Percentiles rank a stretch among this genome's conserved stretches.
Evolutionary conservation across 2,329 filamentous ascomycete genomes (phyloP).

Genomic region (Apiospora rasikravindrae): DNA sequence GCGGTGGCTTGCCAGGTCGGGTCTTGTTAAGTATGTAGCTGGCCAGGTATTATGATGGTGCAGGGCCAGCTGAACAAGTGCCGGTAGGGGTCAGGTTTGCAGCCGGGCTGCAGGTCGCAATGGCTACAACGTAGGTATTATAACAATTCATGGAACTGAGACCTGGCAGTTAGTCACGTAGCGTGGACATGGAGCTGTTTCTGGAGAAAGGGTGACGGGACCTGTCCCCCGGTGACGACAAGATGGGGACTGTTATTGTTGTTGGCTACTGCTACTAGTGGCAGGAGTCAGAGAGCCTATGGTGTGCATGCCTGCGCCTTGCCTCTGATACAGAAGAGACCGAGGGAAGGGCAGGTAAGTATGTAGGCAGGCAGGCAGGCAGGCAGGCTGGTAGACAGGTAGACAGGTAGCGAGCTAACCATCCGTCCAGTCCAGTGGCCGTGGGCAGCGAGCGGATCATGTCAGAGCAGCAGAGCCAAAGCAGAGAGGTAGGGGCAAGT

Average conservation of each 20-base stretch:
- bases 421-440: not conserved
- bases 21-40: not conserved
- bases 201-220: not conserved
- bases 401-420: not conserved
- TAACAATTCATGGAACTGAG: not conserved
- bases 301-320: not conserved
- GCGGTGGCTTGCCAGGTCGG: slow-evolving; percentile 16
- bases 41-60: slow-evolving; percentile 5
- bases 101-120: slow-evolving; percentile 8
- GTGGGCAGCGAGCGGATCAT: not conserved
- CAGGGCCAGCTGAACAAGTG: slow-evolving; percentile 8
- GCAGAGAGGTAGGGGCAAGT: not conserved
- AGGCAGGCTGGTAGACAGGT: not conserved
- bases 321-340: not conserved
- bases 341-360: not conserved
- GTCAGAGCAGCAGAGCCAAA: not conserved
- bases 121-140: not conserved
- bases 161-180: not conserved
- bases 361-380: not conserved
- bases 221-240: not conserved
- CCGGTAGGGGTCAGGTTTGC: slow-evolving; percentile 7
- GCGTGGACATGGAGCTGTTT: slow-evolving; percentile 7
- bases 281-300: slow-evolving; percentile 3
- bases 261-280: not conserved
- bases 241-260: not conserved